phyloP scores from a whole-genome alignment of 371 early-diverging fungal species.

The Cokeromyces recurvatus region DNA sequence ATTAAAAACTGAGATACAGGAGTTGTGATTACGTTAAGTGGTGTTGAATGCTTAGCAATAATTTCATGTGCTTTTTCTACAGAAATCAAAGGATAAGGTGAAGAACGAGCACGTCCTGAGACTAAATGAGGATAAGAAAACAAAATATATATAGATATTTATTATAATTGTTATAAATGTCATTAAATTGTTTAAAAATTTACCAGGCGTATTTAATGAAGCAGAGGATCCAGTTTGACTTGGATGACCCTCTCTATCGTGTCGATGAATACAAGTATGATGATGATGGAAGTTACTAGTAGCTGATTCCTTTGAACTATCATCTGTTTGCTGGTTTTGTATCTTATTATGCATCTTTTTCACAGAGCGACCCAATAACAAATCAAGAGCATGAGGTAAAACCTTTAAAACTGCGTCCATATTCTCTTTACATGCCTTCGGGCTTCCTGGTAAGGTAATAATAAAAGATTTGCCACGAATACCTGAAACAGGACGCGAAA shows the following conservation, averaged over 20 bases:
- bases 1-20: slow-evolving; percentile 36
- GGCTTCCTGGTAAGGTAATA: slow-evolving; percentile 85
- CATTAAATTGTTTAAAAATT: not conserved
- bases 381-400: slow-evolving; percentile 80
- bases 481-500: slow-evolving; percentile 84
- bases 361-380: slow-evolving; percentile 46
- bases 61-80: slow-evolving; percentile 63
- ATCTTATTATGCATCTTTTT: slow-evolving; percentile 12
- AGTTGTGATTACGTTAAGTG: slow-evolving; percentile 27
- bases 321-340: slow-evolving; percentile 1
- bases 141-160: no score
- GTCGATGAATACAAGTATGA: slow-evolving; percentile 19
- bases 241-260: slow-evolving; percentile 8
- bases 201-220: slow-evolving; percentile 47
- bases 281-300: not conserved
- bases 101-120: slow-evolving; percentile 61
- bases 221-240: slow-evolving; percentile 23
- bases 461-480: slow-evolving; percentile 65
- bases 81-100: slow-evolving; percentile 78
- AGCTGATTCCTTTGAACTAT: not conserved
- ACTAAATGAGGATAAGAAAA: no score
- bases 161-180: no score
- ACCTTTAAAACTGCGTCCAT: slow-evolving; percentile 62
- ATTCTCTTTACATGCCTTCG: slow-evolving; percentile 83
- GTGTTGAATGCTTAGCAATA: slow-evolving; percentile 40